These are phyloP conservation scores for Nicotiana tabacum DNA, from an alignment of 257 asterid genomes.

Conservation along the genomic window DNA sequence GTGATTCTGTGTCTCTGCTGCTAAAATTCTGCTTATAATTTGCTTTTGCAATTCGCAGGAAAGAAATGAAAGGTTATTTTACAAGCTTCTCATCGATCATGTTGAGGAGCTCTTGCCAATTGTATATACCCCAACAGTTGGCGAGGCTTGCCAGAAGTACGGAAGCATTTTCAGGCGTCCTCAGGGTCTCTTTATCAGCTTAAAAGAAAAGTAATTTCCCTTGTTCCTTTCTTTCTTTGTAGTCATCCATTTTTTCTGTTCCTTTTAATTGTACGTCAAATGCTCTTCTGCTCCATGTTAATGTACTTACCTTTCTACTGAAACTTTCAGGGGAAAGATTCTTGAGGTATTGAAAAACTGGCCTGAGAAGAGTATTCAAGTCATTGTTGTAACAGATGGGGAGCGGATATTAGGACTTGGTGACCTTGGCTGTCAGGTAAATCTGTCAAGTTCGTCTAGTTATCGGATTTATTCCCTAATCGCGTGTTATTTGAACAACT, in stretches of 20 bases:
- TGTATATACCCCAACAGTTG: conserved; percentile 87
- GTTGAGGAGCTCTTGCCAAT: conserved; percentile 93
- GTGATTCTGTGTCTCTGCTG: not conserved
- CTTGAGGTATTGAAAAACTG: conserved; percentile 89
- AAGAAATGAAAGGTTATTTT: conserved; percentile 82
- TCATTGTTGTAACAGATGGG: conserved; percentile 93
- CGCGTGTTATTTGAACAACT: not conserved
- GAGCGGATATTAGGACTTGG: conserved; percentile 97
- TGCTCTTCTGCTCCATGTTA: not conserved
- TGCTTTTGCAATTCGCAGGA: conserved; percentile 45
- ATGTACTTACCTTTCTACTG: not conserved
- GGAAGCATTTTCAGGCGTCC: conserved; percentile 92
- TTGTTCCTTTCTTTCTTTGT: not conserved
- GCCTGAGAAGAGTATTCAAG: conserved; percentile 88
- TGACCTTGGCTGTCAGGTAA: conserved; percentile 97
- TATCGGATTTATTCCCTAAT: not conserved
- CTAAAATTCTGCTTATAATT: not conserved
- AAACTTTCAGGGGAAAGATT: conserved; percentile 60
- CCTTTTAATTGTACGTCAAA: not conserved
- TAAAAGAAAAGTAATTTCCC: conserved; percentile 62
- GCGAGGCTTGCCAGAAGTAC: conserved; percentile 96
- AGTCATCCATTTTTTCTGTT: not conserved
- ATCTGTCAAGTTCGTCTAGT: not conserved
- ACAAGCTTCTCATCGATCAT: conserved; percentile 82
- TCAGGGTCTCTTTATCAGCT: conserved; percentile 90